Base-by-base conservation (phyloP, 805 yeast genomes). In the Metschnikowia peoriensis region DNA sequence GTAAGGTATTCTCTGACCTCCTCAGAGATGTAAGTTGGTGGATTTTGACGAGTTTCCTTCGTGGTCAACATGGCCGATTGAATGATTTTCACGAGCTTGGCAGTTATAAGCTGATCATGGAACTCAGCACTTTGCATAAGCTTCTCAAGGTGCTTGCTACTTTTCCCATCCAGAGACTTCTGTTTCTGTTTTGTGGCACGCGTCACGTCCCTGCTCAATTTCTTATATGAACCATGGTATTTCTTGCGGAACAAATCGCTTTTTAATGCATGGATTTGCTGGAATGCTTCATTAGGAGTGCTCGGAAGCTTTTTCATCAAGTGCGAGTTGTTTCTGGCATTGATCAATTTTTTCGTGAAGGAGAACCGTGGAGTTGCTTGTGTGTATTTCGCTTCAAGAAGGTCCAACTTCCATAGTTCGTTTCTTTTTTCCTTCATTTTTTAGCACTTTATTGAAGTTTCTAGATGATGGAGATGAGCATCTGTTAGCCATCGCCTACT, bases 391-490 rank as follows among this genome's bases (percentile, higher is more conserved):
- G 74, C 71, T 58, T 84, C 87, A 38, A 84, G 66, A 28, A 83
- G 64, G 60, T 84, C 89, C 43, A 84, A 66, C 58, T 77, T 78
- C 82, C 85, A 81, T 42, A 76, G 56, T 14, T 61, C 63, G 37
- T 67, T 65, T 53, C 76, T 78, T 49, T 75, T 75, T 57, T 71
- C 72, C 50, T 62, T 65, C 53, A 60, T 56, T 17, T 44, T 16
- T 22, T 44, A n/a, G 34, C 11, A 16, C 2, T 32, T 7, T n/a
- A 27, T 43, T 40, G 14, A 22, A 22, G 6, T 40, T 10, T 40
- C 2, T 6, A 10, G 6, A 32, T 32, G 40, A 12, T 40, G 28
- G 53, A 43, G 56, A 50, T 49, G 56, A 50, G 46, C 49, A 49
- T 50, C 51, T 51, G n/a, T 4, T 22, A 16, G 42, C 2, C 28